phyloP scores from a whole-genome alignment of 2,329 filamentous ascomycete genomes.

The Penicillium glabrum region DNA sequence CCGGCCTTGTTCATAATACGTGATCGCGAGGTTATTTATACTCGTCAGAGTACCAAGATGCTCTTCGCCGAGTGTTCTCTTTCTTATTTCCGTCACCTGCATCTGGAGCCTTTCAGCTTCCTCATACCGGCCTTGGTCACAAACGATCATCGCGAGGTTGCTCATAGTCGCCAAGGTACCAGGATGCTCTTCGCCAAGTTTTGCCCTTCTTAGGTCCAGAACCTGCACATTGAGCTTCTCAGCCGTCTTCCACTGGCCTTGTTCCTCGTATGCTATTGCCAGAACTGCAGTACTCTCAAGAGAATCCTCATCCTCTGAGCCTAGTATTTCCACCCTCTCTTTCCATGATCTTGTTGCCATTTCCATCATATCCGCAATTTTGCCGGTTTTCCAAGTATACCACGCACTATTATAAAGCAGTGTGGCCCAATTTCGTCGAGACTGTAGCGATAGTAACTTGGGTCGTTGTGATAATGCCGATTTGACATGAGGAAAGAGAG shows the following conservation, averaged over 20 bases:
- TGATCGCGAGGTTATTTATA: no score
- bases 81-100: no score
- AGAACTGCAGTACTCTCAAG: not conserved
- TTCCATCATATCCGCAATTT: not conserved
- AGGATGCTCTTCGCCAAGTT: no score
- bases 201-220: not conserved
- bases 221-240: not conserved
- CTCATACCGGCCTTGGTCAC: no score
- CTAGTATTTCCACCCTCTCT: not conserved
- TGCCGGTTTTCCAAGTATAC: constrained; percentile 2
- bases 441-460: not conserved
- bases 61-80: no score
- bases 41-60: no score
- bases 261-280: not conserved
- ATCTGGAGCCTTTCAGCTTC: no score
- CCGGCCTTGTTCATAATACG: no score
- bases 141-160: no score
- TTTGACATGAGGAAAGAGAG: constrained; percentile 25
- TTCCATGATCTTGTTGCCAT: not conserved
- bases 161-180: no score
- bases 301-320: not conserved
- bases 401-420: not conserved
- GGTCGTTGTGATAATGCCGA: constrained; percentile 9
- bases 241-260: not conserved
- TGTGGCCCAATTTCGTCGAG: not conserved